Base-by-base conservation (phyloP, 1,284 basidiomycete genomes). In the Sporisorium scitamineum region DNA sequence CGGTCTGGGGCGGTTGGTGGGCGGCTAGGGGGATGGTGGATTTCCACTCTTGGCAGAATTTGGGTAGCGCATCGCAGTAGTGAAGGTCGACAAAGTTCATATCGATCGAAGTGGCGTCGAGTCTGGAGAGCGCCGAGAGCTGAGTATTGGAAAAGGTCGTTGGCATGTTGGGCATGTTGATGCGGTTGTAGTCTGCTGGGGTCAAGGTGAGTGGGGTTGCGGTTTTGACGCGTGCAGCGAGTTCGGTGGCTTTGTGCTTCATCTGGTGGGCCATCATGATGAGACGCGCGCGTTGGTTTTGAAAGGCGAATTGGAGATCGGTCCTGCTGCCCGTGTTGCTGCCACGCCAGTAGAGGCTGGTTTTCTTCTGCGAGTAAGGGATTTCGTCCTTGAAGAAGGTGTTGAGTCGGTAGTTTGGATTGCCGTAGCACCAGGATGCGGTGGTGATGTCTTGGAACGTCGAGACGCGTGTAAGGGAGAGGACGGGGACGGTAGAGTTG, bases 401-500 rank as follows among this genome's bases (percentile, higher is more conserved):
- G 18, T 22, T 41, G 14, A 65, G 58, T 37, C 69, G 69, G n/a
- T 71, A 71, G 22, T 34, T 14, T 2, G 13, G 11, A 7, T 45
- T 41, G n/a, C 44, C 61, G 39, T 61, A 71, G 37, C 62, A 65
- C 69, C 69, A 71, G 2, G 69, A 71, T 2, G 69, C 58, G 14
- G 57, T 65, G 31, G 62, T 65, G 42, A 71, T 54, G 47, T 71
- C 69, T n/a, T 57, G 57, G 54, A 65, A 71, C 22, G 44, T 53
- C 20, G 69, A 71, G 3, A 61, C 50, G 32, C 55, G 54, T 31
- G 62, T 32, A 0, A 61, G 41, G 1, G 62, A 65, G 13, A 71
- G 62, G 4, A 65, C 54, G 5, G 69, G 62, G 7, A 71, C 22
- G 32, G 58, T 61, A 0, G 62, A 42, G 39, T 57, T 65, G 58